Evolutionary conservation across 2,329 filamentous ascomycete genomes (phyloP).

Genomic region (Talaromyces sp.): DNA sequence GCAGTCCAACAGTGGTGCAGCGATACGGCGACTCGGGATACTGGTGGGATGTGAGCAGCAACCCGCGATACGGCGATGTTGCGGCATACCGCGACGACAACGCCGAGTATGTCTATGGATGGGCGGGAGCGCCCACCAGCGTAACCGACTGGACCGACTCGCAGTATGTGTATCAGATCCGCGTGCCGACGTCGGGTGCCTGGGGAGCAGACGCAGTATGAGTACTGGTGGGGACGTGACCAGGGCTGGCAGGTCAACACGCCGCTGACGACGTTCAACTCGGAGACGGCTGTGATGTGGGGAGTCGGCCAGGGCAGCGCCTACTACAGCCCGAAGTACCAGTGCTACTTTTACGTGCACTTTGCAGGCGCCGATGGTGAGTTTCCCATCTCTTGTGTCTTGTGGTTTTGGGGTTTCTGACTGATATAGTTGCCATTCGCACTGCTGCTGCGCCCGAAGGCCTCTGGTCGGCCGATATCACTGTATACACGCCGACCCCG

Average conservation of each 20-base stretch:
- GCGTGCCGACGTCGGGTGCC: not conserved
- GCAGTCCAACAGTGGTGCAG: not conserved
- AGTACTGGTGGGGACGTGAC: not conserved
- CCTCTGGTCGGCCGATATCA: not conserved
- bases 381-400: not conserved
- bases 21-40: not conserved
- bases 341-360: not conserved
- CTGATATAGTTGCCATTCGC: not conserved
- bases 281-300: not conserved
- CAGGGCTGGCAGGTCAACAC: not conserved
- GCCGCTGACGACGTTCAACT: not conserved
- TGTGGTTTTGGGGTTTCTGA: not conserved
- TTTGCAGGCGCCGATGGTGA: not conserved
- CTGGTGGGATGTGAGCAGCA: not conserved
- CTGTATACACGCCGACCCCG: not conserved
- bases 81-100: not conserved
- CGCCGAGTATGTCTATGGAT: not conserved
- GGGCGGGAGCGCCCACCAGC: not conserved
- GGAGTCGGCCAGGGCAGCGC: not conserved
- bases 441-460: not conserved
- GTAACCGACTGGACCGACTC: not conserved
- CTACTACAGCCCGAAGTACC: not conserved
- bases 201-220: not conserved
- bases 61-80: not conserved
- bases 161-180: not conserved